Evolutionary conservation across 768 basidiomycete species (phyloP), one percentile per base, ranked within the genome.

Genomic region (Chalciporus pseudorubinellus): DNA sequence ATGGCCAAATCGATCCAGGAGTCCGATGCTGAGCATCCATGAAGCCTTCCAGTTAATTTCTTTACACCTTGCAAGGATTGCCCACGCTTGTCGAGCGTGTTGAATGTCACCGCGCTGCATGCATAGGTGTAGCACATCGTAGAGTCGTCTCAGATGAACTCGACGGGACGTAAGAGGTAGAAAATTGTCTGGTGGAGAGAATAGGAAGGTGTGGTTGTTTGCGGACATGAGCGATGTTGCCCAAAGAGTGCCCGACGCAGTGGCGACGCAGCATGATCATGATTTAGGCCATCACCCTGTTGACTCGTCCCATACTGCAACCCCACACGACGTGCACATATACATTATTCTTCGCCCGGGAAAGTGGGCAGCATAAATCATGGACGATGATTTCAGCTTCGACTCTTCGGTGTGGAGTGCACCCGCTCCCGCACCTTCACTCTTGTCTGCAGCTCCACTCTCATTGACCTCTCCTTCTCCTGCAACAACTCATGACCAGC

Each of bases 351-450:
- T 12, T n/a, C 28, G 46, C 31, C 47, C 39, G 33, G 33, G 21
- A 16, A 44, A 41, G 16, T 36, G 46, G 33, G 19, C 31, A 22
- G 18, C 39, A 59, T 56, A 58, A 26, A 53, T 56, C 38, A 84
- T 88, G 83, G 84, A 86, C 61, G 88, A 88, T 68, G 88, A 89
- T 61, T 68, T 87, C 47, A 74, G 78, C 24, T 84, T 89, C 62
- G 84, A 82, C 46, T 75, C 87, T 45, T 84, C 86, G 13, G 84
- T 91, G 31, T 91, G 89, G 89, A 83, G 80, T 34, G 69, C 75
- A 7, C 72, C 73, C 39, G 77, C 76, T 46, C 52, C 64, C 55
- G 38, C 65, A 66, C 45, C 62, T 57, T 41, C 65, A 61, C 44
- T 68, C 70, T 34, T 62, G 66, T 48, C 70, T 52, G 47, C 55